A percentile compares a stretch with the other conserved stretches of the same genome.
Conservation (phyloP, 2,329 filamentous ascomycete species). For the Phyllosticta citribraziliensis region DNA sequence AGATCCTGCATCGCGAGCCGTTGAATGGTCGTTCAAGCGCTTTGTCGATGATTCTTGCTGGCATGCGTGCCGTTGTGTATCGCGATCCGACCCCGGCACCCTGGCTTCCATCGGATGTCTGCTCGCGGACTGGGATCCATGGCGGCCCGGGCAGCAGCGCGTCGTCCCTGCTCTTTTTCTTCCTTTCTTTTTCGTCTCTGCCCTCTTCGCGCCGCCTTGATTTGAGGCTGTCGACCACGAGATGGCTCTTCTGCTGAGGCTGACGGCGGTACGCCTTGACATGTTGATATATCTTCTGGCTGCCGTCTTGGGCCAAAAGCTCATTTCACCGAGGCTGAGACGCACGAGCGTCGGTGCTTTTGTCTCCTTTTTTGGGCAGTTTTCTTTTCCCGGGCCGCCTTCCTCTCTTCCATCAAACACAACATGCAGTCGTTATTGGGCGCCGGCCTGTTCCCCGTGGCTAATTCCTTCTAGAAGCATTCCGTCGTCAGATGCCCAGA, state of each 20-base stretch:
- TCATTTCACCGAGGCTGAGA: constrained; percentile 9
- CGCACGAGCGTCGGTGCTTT: constrained; percentile 8
- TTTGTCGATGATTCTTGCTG: background rate
- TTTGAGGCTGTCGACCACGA: background rate
- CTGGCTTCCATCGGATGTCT: background rate
- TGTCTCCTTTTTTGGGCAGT: constrained; percentile 2
- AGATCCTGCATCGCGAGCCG: constrained; percentile 5
- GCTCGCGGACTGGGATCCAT: background rate
- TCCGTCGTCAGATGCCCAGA: constrained; percentile 11
- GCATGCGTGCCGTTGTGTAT: background rate
- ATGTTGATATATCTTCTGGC: constrained; percentile 8
- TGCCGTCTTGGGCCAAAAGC: constrained; percentile 1
- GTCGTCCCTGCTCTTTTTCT: background rate
- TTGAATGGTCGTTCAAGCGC: constrained; percentile 4
- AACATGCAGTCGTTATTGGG: constrained; percentile 10
- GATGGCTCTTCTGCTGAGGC: constrained; percentile 4
- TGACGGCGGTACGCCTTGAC: background rate
- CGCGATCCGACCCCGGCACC: background rate
- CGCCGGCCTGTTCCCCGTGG: constrained; percentile 5
- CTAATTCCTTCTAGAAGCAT: constrained; percentile 9
- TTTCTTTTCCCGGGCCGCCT: constrained; percentile 10
- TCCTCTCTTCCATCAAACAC: constrained; percentile 9
- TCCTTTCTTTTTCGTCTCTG: constrained; percentile 5
- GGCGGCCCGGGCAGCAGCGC: background rate
- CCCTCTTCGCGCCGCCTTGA: background rate